These are phyloP conservation scores for Metarhizium brunneum DNA, from an alignment of 2,329 filamentous ascomycete species.

Conservation along the genomic window DNA sequence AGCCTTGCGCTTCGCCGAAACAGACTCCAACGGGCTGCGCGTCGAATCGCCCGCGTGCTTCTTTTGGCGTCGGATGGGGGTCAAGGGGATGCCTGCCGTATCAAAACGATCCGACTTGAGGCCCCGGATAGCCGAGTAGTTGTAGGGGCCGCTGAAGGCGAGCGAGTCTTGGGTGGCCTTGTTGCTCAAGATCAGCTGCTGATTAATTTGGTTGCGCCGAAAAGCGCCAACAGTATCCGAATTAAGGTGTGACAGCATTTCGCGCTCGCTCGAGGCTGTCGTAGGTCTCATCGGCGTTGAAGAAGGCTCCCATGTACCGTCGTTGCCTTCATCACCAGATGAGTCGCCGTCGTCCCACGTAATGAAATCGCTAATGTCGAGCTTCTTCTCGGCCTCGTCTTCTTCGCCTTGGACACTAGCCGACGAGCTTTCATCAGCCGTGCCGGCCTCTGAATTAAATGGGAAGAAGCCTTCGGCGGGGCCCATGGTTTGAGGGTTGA, in stretches of 20 bases:
- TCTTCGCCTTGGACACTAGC: slow-evolving; percentile 37
- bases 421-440: slow-evolving; percentile 38
- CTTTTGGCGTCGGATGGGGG: slow-evolving; percentile 54
- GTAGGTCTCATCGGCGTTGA: slow-evolving; percentile 42
- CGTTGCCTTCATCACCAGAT: slow-evolving; percentile 50
- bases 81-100: slow-evolving; percentile 58
- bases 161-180: slow-evolving; percentile 54
- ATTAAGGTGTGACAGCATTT: slow-evolving; percentile 50
- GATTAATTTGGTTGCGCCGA: slow-evolving; percentile 57
- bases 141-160: slow-evolving; percentile 50
- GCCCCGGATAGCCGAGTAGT: slow-evolving; percentile 50
- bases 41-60: slow-evolving; percentile 32
- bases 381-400: slow-evolving; percentile 54
- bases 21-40: slow-evolving; percentile 39
- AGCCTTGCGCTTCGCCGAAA: slow-evolving; percentile 47
- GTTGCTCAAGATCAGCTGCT: slow-evolving; percentile 50
- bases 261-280: slow-evolving; percentile 38
- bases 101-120: slow-evolving; percentile 58
- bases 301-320: slow-evolving; percentile 38
- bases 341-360: slow-evolving; percentile 52
- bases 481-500: slow-evolving; percentile 58
- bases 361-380: slow-evolving; percentile 66
- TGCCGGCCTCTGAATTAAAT: slow-evolving; percentile 50
- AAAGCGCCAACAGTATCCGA: slow-evolving; percentile 67
- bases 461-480: slow-evolving; percentile 70